phyloP scores from a whole-genome alignment of 2,329 filamentous ascomycete genomes.

The Colletotrichum sp. region DNA sequence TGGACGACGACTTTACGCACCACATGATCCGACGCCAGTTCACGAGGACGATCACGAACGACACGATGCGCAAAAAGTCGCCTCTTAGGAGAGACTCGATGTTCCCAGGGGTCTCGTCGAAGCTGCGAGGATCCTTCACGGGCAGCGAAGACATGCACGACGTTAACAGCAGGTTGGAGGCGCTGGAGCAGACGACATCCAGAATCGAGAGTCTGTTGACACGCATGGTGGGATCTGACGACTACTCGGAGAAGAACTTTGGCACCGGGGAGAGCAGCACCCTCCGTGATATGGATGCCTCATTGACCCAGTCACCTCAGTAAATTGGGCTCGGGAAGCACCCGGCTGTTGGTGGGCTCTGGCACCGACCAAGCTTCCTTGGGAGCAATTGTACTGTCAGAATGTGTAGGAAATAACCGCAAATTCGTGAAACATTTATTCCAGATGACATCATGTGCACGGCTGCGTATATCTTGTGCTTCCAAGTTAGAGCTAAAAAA shows the following conservation, averaged over 20 bases:
- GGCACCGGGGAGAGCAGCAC: constrained; percentile 32
- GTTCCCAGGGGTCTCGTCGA: constrained; percentile 56
- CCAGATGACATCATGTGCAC: neutral
- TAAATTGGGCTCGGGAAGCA: neutral
- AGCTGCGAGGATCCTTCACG: constrained; percentile 54
- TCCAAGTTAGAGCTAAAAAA: neutral
- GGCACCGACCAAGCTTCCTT: neutral
- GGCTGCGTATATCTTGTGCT: neutral
- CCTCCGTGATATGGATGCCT: constrained; percentile 28
- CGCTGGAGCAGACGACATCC: constrained; percentile 54
- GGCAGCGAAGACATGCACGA: constrained; percentile 51
- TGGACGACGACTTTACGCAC: constrained; percentile 63
- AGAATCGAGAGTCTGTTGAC: constrained; percentile 54
- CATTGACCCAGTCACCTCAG: constrained; percentile 35
- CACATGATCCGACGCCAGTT: constrained; percentile 65
- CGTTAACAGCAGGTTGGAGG: constrained; percentile 49
- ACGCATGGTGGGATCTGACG: constrained; percentile 34
- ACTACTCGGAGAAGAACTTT: constrained; percentile 28
- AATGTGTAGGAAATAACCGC: neutral
- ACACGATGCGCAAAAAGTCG: constrained; percentile 32
- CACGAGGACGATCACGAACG: constrained; percentile 47
- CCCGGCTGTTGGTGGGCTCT: neutral
- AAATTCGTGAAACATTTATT: neutral
- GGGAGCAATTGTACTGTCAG: neutral
- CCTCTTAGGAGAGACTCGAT: constrained; percentile 61